A percentile compares a stretch with the other conserved stretches of the same genome.
These are phyloP conservation scores for Solanum clarkiae DNA, from an alignment of 257 asterid genomes.

Conservation along the genomic window DNA sequence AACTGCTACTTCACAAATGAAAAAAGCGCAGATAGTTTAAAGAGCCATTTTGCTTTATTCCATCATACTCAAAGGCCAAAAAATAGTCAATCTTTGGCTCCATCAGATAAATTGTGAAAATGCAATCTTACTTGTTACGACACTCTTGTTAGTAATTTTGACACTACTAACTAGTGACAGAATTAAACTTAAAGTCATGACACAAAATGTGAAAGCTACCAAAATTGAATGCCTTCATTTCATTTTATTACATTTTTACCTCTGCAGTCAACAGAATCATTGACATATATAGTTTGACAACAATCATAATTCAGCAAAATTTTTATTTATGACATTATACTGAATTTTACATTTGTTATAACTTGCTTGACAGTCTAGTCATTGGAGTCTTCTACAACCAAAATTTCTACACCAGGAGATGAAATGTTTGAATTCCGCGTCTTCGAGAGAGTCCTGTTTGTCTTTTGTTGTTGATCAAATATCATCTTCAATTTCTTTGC, in stretches of 20 bases:
- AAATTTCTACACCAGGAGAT: constrained; percentile 3
- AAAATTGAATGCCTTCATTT: neutral
- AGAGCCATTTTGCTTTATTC: too few species aligned
- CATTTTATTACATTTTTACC: neutral
- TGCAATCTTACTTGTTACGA: too few species aligned
- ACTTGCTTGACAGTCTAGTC: neutral
- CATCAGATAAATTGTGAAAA: too few species aligned
- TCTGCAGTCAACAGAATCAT: neutral
- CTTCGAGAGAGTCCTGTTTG: constrained; percentile 16
- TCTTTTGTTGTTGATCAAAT: constrained; percentile 52
- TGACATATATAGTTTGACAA: neutral
- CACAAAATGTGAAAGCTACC: neutral
- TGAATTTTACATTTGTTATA: neutral
- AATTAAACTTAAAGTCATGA: neutral
- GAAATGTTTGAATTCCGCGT: constrained; percentile 11
- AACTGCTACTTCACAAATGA: too few species aligned
- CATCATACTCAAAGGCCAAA: too few species aligned
- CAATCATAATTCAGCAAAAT: neutral
- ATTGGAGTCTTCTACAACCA: neutral
- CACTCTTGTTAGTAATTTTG: too few species aligned
- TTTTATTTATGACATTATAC: neutral
- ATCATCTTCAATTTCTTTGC: constrained; percentile 45
- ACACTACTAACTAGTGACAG: neutral
- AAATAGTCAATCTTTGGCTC: too few species aligned
- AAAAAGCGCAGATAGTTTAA: too few species aligned